Base-by-base conservation (phyloP, 257 asterid genomes). In the Solanum habrochaites region DNA sequence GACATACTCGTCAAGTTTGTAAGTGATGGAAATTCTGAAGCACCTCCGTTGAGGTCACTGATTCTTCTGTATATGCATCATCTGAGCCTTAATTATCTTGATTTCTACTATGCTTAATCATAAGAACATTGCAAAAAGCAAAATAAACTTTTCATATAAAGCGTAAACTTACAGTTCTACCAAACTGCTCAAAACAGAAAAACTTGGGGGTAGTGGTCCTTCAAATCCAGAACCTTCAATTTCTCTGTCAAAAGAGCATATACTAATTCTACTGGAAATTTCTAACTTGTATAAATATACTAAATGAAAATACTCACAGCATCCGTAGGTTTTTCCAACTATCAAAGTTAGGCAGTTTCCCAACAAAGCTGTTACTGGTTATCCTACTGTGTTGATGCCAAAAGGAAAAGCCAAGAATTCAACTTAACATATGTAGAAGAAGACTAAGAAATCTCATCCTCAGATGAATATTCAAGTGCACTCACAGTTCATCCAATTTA, bases 151-250 rank as follows among this genome's bases (percentile, higher is more conserved):
- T 13, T 10, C 23, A 16, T 66, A 31, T 16, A 72, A 86, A 15
- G 77, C 11, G 27, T 70, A 27, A 74, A 86, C 96, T 91, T 91
- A 93, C 96, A 93, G 88, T 80, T 91, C 93, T 16, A 77, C 91
- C 82, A 94, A 82, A 85, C 89, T 92, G n/a, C 58, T 89, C 89
- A 91, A 88, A 45, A 80, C 40, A 27, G 93, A 91, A 71, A 94
- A 83, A 89, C 89, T 92, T 21, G 93, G 83, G 75, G 92, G 95
- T 80, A 94, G 91, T 8, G 98, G 95, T 82, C 98, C 98, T 90
- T 88, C 90, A 70, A 94, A 88, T 56, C 96, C 96, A 86, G 91
- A 88, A 29, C 90, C 95, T 89, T 92, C 88, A 37, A 94, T 85
- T 91, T 94, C 98, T 77, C 98, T 94, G 91, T 84, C 42, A 83